Conservation (phyloP, 2,329 filamentous ascomycete genomes). For the Fusarium cyanostomum region DNA sequence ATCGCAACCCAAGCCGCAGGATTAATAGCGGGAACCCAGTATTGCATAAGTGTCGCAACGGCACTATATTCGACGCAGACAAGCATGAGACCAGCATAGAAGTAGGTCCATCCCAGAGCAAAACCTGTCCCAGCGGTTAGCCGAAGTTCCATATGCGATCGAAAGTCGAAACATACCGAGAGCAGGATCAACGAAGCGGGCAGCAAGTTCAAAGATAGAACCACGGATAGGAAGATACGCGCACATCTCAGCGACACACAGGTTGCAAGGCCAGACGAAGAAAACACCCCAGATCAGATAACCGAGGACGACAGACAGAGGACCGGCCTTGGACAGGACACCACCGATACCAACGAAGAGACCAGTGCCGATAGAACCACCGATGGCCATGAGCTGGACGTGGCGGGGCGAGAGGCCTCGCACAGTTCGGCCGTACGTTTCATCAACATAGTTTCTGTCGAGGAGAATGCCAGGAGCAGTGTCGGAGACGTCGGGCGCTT, state of each 20-base stretch:
- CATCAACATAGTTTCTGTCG: slow-evolving; percentile 38
- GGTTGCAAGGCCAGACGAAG: slow-evolving; percentile 56
- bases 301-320: slow-evolving; percentile 55
- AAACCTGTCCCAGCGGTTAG: slow-evolving; percentile 49
- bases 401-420: slow-evolving; percentile 52
- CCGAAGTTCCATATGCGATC: not conserved
- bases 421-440: slow-evolving; percentile 47
- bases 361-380: slow-evolving; percentile 57
- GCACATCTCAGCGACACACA: slow-evolving; percentile 66
- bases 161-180: slow-evolving; percentile 48
- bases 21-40: slow-evolving; percentile 55
- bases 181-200: slow-evolving; percentile 64
- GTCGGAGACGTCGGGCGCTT: slow-evolving; percentile 40
- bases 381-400: slow-evolving; percentile 61
- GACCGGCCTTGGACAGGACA: slow-evolving; percentile 53
- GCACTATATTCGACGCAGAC: slow-evolving; percentile 57
- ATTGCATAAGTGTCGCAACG: slow-evolving; percentile 56
- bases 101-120: slow-evolving; percentile 63
- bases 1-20: slow-evolving; percentile 61
- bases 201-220: slow-evolving; percentile 64
- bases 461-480: slow-evolving; percentile 41
- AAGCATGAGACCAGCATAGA: slow-evolving; percentile 57
- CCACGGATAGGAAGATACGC: slow-evolving; percentile 64
- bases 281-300: slow-evolving; percentile 56
- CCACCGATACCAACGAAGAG: slow-evolving; percentile 58